These are phyloP conservation scores for Pseudogymnoascus sp. DNA, from an alignment of 2,329 filamentous ascomycete genomes.

Conservation along the genomic window DNA sequence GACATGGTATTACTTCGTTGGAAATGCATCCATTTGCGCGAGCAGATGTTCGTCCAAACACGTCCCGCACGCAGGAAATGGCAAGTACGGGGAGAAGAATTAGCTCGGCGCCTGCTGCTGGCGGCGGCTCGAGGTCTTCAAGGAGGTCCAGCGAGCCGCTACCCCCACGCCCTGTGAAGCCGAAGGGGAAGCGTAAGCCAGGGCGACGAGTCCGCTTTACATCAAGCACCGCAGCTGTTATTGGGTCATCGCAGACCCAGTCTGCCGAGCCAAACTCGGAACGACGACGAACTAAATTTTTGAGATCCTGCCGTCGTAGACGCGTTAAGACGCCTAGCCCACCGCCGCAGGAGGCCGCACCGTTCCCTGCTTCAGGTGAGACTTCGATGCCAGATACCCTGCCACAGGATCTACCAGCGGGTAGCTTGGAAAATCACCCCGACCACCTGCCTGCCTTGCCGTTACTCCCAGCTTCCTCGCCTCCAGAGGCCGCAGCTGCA, in stretches of 20 bases:
- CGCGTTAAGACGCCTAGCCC: not conserved
- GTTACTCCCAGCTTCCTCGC: not conserved
- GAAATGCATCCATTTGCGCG: constrained; percentile 25
- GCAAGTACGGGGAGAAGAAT: not conserved
- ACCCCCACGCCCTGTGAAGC: not conserved
- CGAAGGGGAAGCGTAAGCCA: constrained; percentile 5
- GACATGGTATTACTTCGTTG: constrained; percentile 21
- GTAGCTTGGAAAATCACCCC: not conserved
- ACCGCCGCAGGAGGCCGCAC: not conserved
- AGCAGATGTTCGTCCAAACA: not conserved
- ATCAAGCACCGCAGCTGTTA: not conserved
- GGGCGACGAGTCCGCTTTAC: constrained; percentile 3
- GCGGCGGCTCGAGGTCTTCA: not conserved
- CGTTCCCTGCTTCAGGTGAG: not conserved
- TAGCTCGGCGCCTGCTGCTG: not conserved
- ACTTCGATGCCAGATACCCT: not conserved
- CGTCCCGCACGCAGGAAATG: not conserved
- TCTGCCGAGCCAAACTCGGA: not conserved
- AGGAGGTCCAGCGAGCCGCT: not conserved
- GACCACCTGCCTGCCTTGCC: not conserved
- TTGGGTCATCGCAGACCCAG: not conserved
- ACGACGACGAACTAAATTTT: not conserved
- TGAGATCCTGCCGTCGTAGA: not conserved
- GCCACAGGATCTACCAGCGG: not conserved
- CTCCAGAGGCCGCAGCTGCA: not conserved